A percentile compares a stretch with the other conserved stretches of the same genome.
Conservation (phyloP, 2,329 filamentous ascomycete genomes). For the Cladophialophora carrionii region DNA sequence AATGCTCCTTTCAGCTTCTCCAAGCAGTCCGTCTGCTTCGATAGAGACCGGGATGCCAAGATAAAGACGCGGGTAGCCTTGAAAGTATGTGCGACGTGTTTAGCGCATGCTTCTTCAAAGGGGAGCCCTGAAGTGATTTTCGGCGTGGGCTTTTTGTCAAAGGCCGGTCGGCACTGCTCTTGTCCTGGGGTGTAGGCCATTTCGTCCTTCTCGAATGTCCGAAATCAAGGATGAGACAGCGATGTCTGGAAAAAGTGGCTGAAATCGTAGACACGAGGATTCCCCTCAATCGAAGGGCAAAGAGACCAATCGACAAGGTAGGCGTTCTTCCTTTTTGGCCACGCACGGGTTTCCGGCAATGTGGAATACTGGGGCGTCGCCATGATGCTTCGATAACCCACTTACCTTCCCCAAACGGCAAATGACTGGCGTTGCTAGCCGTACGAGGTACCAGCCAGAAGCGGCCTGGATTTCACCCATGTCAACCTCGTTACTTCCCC, state of each 20-base stretch:
- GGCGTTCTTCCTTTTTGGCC: neutral
- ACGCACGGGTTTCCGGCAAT: neutral
- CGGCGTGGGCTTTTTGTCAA: neutral
- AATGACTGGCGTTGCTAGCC: neutral
- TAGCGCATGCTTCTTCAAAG: constrained; percentile 1
- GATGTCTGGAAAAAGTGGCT: neutral
- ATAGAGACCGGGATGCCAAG: constrained; percentile 5
- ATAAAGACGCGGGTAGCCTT: neutral
- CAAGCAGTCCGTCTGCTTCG: constrained; percentile 1
- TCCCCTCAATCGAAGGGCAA: neutral
- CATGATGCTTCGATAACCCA: neutral
- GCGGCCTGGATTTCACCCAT: too few species aligned
- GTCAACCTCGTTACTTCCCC: neutral
- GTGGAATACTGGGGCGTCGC: neutral
- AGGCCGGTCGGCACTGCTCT: neutral
- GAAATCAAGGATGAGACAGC: neutral
- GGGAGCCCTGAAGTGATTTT: neutral
- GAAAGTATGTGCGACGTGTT: constrained; percentile 6
- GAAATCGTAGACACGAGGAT: neutral
- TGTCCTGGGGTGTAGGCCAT: neutral
- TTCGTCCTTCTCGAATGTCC: neutral
- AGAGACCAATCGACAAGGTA: neutral
- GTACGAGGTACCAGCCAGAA: too few species aligned
- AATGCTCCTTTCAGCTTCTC: constrained; percentile 4
- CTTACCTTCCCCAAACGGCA: neutral